Evolutionary conservation across 768 basidiomycete genomes (phyloP).

Genomic region (Macrolepiota fuliginosa): DNA sequence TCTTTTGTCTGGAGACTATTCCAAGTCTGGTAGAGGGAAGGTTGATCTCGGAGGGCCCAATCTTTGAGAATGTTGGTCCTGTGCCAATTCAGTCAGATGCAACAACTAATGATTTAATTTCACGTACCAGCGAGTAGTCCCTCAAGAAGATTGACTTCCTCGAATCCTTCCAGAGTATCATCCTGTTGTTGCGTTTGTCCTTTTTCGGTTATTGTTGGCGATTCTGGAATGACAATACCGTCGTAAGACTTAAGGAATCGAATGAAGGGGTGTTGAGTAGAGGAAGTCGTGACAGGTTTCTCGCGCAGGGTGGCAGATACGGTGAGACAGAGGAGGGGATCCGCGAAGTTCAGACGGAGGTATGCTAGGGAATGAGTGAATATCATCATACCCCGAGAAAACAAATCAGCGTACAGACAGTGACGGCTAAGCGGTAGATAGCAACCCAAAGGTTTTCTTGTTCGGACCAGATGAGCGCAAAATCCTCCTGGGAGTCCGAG

Average conservation of each 20-base stretch:
- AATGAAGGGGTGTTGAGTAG: constrained; percentile 42
- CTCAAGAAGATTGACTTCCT: constrained; percentile 61
- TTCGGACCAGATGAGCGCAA: constrained; percentile 66
- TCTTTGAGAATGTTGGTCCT: constrained; percentile 46
- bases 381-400: neutral
- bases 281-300: constrained; percentile 47
- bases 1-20: constrained; percentile 58
- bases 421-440: constrained; percentile 73
- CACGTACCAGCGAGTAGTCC: constrained; percentile 62
- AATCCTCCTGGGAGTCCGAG: constrained; percentile 48
- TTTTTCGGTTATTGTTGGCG: constrained; percentile 27
- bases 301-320: constrained; percentile 87
- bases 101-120: neutral
- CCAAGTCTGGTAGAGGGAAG: constrained; percentile 76
- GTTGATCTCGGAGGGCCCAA: constrained; percentile 30
- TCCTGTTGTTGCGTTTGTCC: constrained; percentile 50
- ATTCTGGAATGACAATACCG: constrained; percentile 33
- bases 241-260: constrained; percentile 32
- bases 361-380: constrained; percentile 49
- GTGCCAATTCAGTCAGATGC: neutral
- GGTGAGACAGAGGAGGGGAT: constrained; percentile 84
- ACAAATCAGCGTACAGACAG: constrained; percentile 60
- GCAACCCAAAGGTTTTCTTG: constrained; percentile 69
- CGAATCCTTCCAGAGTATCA: constrained; percentile 32
- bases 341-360: constrained; percentile 60